Evolutionary conservation across 495 filamentous ascomycete species (phyloP).

Genomic region (Parathielavia appendiculata): DNA sequence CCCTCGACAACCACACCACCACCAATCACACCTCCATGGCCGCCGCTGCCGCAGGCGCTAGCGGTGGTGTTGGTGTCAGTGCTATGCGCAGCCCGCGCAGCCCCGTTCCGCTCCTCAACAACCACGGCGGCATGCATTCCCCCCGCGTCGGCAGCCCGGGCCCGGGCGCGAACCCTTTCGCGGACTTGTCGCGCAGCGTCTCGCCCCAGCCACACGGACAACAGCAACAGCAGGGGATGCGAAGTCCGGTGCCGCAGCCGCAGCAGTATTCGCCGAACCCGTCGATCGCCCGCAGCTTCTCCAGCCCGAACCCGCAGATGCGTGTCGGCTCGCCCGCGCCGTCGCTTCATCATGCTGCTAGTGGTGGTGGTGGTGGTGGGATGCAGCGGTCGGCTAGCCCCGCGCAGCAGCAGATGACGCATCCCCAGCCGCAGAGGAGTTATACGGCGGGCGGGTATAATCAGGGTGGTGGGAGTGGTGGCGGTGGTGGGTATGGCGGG

Average conservation of each 20-base stretch:
- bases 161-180: neutral
- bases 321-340: constrained; percentile 27
- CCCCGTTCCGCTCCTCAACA: constrained; percentile 14
- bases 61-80: constrained; percentile 25
- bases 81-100: constrained; percentile 24
- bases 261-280: neutral
- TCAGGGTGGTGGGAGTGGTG: neutral
- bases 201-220: constrained; percentile 5
- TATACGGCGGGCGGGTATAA: constrained; percentile 26
- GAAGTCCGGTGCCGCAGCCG: neutral
- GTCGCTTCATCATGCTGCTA: no score
- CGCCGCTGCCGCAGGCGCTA: constrained; percentile 17
- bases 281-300: constrained; percentile 1
- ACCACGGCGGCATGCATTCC: constrained; percentile 20
- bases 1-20: no score
- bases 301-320: constrained; percentile 9
- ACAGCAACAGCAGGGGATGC: no score
- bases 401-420: constrained; percentile 16
- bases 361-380: constrained; percentile 18
- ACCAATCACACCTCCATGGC: constrained; percentile 14
- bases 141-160: constrained; percentile 22
- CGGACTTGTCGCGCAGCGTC: constrained; percentile 4
- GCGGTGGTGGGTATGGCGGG: constrained; percentile 4
- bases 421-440: constrained; percentile 31
- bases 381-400: constrained; percentile 25